phyloP scores from a whole-genome alignment of 2,329 filamentous ascomycete genomes.

The Pezicula neosporulosa region DNA sequence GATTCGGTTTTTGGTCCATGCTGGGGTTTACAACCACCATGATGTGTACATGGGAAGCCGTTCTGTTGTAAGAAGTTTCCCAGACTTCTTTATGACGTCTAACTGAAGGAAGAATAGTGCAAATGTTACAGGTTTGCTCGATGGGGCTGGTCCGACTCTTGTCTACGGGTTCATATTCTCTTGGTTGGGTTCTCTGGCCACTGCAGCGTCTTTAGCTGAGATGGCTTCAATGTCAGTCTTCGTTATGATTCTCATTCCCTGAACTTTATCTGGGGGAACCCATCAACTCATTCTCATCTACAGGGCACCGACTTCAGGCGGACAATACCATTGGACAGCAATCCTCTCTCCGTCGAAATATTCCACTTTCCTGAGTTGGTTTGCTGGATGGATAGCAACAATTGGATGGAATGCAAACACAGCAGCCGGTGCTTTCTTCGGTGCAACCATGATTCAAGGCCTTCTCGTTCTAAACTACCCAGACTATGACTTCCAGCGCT shows the following conservation, averaged over 20 bases:
- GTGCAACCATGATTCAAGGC: conserved; percentile 43
- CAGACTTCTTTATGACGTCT: neutral
- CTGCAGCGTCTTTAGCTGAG: neutral
- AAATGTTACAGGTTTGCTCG: neutral
- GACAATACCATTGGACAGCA: conserved; percentile 45
- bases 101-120: neutral
- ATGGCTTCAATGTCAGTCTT: neutral
- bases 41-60: conserved; percentile 3
- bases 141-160: neutral
- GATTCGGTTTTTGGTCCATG: conserved; percentile 1
- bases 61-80: neutral
- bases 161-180: neutral
- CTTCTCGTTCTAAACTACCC: conserved; percentile 38
- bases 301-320: too few relatives aligned
- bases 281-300: too few relatives aligned
- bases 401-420: conserved; percentile 38
- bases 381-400: conserved; percentile 45
- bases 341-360: conserved; percentile 44
- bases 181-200: neutral
- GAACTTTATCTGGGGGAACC: too few relatives aligned
- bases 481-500: conserved; percentile 34
- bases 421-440: conserved; percentile 36
- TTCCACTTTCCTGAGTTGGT: conserved; percentile 51
- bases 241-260: too few relatives aligned
- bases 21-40: neutral